Base-by-base conservation (phyloP, 2,329 filamentous ascomycete genomes). In the Fusarium sp. region DNA sequence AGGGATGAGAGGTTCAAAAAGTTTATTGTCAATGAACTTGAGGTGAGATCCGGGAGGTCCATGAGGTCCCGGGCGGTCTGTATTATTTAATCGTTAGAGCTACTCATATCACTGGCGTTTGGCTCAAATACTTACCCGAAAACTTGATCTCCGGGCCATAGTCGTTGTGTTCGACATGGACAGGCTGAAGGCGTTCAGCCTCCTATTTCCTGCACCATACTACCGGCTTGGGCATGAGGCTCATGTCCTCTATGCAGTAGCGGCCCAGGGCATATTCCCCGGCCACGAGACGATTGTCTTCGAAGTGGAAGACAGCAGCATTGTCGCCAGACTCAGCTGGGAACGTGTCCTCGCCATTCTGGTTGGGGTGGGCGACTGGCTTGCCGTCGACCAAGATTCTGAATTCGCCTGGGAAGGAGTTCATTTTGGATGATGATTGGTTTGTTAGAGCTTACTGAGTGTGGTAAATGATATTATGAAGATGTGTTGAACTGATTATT, bases 361-460 rank as follows among this genome's bases (percentile, higher is more conserved):
- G 38, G 2, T 5, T 12, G 3, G 61, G 55, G 2, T 48, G 32
- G 3, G 25, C 32, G 5, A 64, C 31, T 7, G 47, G 39, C 40
- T 51, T 46, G 10, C 61, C 61, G 12, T 53, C 42, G 1, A 64
- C 61, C 7, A 36, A 15, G 22, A 64, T 57, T 4, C 43, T 57
- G 12, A 64, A 64, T 6, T 5, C 15, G 3, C 40, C 15, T 12
- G 13, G n/a, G 9, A 54, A 9, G 26, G 24, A 41, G 7, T 48
- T 25, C 51, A 54, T 54, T 26, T n/a, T 48, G 48, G 11, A 10
- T 40, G 26, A 24, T 38, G 24, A 11, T 15, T 38, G 6, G 19
- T 22, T 38, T 24, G 15, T 24, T n/a, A 15, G 8, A 28, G 13
- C 7, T 24, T n/a, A 8, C n/a, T 11, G 38, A 42, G 13, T 42